phyloP scores from a whole-genome alignment of 1,284 basidiomycete genomes.

The Chiua sp. region DNA sequence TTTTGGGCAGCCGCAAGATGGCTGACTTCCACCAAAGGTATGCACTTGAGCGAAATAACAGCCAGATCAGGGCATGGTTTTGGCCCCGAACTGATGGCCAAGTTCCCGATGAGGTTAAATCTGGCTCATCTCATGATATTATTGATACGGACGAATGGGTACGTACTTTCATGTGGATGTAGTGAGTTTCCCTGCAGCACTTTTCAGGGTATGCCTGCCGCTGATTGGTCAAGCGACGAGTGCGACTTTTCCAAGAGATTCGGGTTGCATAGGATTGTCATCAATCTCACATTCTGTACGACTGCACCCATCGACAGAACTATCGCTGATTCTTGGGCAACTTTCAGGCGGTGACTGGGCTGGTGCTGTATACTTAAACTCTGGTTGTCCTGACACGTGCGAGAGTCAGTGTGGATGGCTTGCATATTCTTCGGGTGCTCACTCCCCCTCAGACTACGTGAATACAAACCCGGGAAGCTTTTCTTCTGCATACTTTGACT shows the following conservation, averaged over 20 bases:
- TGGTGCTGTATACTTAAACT: slow-evolving; percentile 35
- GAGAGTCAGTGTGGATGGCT: slow-evolving; percentile 20
- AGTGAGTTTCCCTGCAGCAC: not conserved
- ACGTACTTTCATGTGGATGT: not conserved
- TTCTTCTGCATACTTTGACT: slow-evolving; percentile 56
- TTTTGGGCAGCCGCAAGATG: not conserved
- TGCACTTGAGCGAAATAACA: slow-evolving; percentile 25
- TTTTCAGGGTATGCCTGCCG: slow-evolving; percentile 40
- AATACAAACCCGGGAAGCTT: slow-evolving; percentile 50
- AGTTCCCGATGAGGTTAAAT: slow-evolving; percentile 23
- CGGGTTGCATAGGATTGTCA: slow-evolving; percentile 43
- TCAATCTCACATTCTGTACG: slow-evolving; percentile 46
- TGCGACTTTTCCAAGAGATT: slow-evolving; percentile 39
- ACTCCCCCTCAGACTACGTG: slow-evolving; percentile 29
- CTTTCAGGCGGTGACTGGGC: slow-evolving; percentile 47
- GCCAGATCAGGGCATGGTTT: slow-evolving; percentile 27
- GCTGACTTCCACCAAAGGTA: slow-evolving; percentile 26
- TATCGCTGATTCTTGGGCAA: not conserved
- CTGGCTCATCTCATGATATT: not conserved
- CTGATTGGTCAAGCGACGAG: slow-evolving; percentile 37
- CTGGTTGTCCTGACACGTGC: slow-evolving; percentile 41
- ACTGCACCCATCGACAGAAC: not conserved
- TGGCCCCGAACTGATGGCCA: slow-evolving; percentile 21
- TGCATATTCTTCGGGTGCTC: not conserved
- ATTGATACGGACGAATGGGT: slow-evolving; percentile 31